Evolutionary conservation across 306 rosid genomes (phyloP).

Genomic region (Bauhinia variegata): DNA sequence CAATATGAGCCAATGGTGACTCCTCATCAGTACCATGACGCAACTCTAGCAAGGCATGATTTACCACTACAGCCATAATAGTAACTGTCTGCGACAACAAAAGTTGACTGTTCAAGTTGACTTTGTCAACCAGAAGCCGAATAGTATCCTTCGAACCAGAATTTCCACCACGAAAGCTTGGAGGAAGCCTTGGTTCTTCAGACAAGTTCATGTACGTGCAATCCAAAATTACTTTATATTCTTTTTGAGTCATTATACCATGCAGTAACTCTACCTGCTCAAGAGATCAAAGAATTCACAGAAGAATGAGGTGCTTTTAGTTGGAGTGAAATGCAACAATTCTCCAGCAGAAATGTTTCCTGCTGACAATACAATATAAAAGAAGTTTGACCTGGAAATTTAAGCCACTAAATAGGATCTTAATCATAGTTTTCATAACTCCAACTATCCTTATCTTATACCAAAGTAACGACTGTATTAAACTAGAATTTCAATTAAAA

Average conservation of each 20-base stretch:
- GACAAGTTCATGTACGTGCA: constrained; percentile 74
- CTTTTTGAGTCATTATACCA: constrained; percentile 81
- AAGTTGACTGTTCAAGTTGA: constrained; percentile 79
- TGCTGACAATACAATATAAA: background rate
- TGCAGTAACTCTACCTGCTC: constrained; percentile 88
- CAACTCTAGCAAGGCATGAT: constrained; percentile 86
- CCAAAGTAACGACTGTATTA: no score
- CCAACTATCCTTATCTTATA: background rate
- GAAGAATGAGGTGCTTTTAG: background rate
- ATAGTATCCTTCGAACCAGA: constrained; percentile 75
- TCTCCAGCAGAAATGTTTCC: constrained; percentile 9
- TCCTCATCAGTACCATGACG: constrained; percentile 72
- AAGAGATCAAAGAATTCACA: constrained; percentile 35
- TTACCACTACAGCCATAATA: constrained; percentile 65
- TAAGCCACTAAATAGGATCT: background rate
- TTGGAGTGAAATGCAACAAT: constrained; percentile 4
- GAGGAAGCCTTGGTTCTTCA: constrained; percentile 87
- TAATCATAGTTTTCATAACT: no score
- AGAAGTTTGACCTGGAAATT: background rate
- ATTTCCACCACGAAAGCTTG: constrained; percentile 85
- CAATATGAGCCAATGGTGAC: constrained; percentile 84
- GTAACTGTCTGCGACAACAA: constrained; percentile 82
- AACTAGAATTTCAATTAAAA: no score
- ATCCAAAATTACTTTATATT: constrained; percentile 93
- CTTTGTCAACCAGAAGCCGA: constrained; percentile 84